phyloP scores from a whole-genome alignment of 2,329 filamentous ascomycete genomes.

The Talaromyces sp. region DNA sequence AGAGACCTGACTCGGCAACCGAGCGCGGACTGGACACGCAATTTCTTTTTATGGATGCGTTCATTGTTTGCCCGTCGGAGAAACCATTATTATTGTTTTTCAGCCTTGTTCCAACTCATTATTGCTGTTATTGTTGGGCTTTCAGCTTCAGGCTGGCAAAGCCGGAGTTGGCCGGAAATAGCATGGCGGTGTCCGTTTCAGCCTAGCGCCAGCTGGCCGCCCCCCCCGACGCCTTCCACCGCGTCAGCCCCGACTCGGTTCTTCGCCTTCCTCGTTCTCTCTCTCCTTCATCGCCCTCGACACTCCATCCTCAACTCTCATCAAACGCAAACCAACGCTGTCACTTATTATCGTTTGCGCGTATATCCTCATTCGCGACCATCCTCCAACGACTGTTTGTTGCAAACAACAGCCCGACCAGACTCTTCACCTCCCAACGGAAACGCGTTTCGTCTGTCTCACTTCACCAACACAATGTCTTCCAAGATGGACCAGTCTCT shows the following conservation, averaged over 20 bases:
- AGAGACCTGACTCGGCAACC: not conserved
- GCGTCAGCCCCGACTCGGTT: not conserved
- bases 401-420: not conserved
- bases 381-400: not conserved
- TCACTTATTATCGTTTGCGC: not conserved
- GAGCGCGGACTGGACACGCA: not conserved
- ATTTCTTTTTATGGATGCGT: not conserved
- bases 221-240: not conserved
- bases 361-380: not conserved
- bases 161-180: not conserved
- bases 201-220: not conserved
- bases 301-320: not conserved
- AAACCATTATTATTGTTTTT: too few species aligned
- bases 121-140: not conserved
- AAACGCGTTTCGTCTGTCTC: not conserved
- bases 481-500: slow-evolving; percentile 95
- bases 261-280: slow-evolving; percentile 8
- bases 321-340: not conserved
- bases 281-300: not conserved
- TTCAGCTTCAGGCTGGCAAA: not conserved
- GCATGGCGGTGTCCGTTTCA: not conserved
- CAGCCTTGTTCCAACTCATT: not conserved
- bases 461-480: slow-evolving; percentile 62
- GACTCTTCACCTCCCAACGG: not conserved
- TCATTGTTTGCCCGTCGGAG: too few species aligned